Evolutionary conservation across 257 asterid species (phyloP), one percentile per base, ranked within the genome.

Genomic region (Prunella vulgaris): DNA sequence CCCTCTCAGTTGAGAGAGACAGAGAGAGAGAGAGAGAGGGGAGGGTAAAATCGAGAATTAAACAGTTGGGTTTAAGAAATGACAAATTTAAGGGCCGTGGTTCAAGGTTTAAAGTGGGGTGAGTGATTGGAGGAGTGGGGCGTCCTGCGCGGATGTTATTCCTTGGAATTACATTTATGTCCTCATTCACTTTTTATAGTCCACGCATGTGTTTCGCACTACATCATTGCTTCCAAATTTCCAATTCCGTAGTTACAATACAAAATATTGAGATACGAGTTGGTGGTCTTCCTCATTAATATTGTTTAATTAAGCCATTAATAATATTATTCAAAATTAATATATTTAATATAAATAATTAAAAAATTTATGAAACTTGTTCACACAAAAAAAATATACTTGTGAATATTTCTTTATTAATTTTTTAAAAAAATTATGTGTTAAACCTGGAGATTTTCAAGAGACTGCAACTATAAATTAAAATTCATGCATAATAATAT

Each of bases 71-170:
- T 33, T 70, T 37, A 1, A 14, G 62, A 74, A 64, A 75, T 66
- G 74, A 74, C 82, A 60, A 54, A 42, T 5, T 60, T 66, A 10
- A 76, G 75, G 67, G 70, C 61, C 61, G 65, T 66, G 24, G 46
- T 70, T 38, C 27, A 37, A 38, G 49, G 33, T 14, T 59, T 30
- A 20, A 35, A 40, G 71, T 60, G 51, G n/a, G n/a, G n/a, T n/a
- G n/a, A n/a, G n/a, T n/a, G n/a, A n/a, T n/a, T n/a, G n/a, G n/a
- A n/a, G n/a, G n/a, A n/a, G n/a, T n/a, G n/a, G 70, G 13, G 68
- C 14, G 46, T 1, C 48, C 48, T 10, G 13, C 9, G 63, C 60
- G 78, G 79, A 57, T 49, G 14, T 64, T 40, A 64, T 32, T 8
- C 28, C 15, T 4, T 15, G 58, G 13, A 64, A 68, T 60, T 60